Conservation (phyloP, 305 asterid genomes). For the Fraxinus ornus region DNA sequence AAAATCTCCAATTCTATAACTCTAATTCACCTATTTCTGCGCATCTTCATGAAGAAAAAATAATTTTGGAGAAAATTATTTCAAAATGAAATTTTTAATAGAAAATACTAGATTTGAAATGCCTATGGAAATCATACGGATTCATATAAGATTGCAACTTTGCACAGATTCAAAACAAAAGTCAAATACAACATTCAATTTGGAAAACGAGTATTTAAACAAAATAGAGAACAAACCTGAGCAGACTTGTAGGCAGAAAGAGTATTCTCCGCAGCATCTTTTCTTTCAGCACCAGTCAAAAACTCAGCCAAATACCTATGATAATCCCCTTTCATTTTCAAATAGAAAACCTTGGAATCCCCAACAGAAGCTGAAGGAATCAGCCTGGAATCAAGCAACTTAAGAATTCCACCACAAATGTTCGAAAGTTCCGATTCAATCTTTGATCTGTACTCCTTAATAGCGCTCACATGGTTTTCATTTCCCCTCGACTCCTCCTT, state of each 20-base stretch:
- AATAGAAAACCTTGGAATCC: slow-evolving; percentile 64
- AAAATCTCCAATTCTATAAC: not conserved
- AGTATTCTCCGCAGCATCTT: slow-evolving; percentile 73
- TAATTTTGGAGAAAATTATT: not conserved
- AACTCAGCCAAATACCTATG: slow-evolving; percentile 72
- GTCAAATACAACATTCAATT: not conserved
- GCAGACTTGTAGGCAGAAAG: slow-evolving; percentile 72
- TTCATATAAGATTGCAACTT: not conserved
- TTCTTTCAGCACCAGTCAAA: slow-evolving; percentile 53
- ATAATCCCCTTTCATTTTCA: slow-evolving; percentile 76
- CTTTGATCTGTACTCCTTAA: slow-evolving; percentile 56
- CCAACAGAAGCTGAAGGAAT: slow-evolving; percentile 49
- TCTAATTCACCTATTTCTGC: not conserved
- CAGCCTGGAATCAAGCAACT: slow-evolving; percentile 49
- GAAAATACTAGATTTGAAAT: not conserved
- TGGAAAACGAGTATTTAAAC: not conserved
- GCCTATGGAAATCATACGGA: not conserved
- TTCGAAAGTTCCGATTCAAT: slow-evolving; percentile 53
- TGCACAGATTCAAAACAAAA: not conserved
- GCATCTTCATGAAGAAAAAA: not conserved
- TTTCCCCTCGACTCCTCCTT: slow-evolving; percentile 69
- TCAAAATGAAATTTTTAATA: not conserved
- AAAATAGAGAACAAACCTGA: slow-evolving; percentile 38
- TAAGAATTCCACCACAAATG: slow-evolving; percentile 64
- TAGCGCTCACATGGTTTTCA: slow-evolving; percentile 54